These are phyloP conservation scores for Monilinia polystroma DNA, from an alignment of 2,329 filamentous ascomycete genomes.

Conservation along the genomic window DNA sequence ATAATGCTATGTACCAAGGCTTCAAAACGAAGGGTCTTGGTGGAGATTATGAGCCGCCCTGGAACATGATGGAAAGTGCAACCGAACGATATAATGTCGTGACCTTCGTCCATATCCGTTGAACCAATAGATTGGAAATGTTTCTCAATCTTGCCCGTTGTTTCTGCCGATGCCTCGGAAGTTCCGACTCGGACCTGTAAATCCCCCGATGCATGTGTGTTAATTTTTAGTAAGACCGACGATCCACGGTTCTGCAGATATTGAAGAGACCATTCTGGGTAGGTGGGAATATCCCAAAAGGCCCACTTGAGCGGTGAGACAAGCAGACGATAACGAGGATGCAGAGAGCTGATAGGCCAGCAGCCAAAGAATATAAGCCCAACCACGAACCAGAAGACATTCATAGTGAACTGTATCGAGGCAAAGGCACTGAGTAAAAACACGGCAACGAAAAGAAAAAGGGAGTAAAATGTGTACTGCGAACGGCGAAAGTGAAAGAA, in stretches of 20 bases:
- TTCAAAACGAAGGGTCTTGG: slow-evolving; percentile 24
- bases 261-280: slow-evolving; percentile 42
- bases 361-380: slow-evolving; percentile 41
- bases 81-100: slow-evolving; percentile 27
- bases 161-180: background rate
- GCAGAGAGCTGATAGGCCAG: slow-evolving; percentile 41
- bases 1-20: slow-evolving; percentile 15
- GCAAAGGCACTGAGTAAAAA: slow-evolving; percentile 33
- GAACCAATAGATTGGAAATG: background rate
- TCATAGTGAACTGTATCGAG: slow-evolving; percentile 39
- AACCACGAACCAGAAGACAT: slow-evolving; percentile 35
- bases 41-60: slow-evolving; percentile 28
- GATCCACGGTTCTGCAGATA: slow-evolving; percentile 29
- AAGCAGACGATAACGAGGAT: slow-evolving; percentile 42
- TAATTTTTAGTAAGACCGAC: slow-evolving; percentile 20
- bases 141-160: background rate
- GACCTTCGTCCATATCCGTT: background rate
- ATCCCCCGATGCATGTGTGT: background rate
- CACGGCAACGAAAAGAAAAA: slow-evolving; percentile 33
- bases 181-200: background rate
- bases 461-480: slow-evolving; percentile 34
- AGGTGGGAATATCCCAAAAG: slow-evolving; percentile 43
- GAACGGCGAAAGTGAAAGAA: slow-evolving; percentile 44
- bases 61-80: slow-evolving; percentile 27
- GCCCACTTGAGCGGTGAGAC: slow-evolving; percentile 41